Conservation (phyloP, 257 asterid species). For the Striga asiatica region DNA sequence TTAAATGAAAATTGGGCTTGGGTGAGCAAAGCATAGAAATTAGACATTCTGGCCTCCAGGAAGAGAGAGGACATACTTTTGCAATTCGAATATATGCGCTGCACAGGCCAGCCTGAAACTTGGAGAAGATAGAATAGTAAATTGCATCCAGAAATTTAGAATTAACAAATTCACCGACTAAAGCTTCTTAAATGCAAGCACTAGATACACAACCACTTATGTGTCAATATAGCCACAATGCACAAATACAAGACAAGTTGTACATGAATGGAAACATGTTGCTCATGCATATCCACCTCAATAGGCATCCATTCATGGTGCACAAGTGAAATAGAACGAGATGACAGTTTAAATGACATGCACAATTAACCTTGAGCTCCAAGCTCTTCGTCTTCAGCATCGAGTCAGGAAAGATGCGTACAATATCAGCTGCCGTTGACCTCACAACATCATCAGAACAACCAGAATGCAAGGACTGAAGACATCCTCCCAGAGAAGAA, state of each 20-base stretch:
- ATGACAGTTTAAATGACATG: constrained; percentile 3
- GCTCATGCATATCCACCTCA: not conserved
- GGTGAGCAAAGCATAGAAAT: constrained; percentile 56
- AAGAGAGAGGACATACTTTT: constrained; percentile 56
- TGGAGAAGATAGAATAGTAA: constrained; percentile 12
- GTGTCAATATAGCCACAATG: not conserved
- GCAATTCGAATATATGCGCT: constrained; percentile 68
- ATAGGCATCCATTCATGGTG: not conserved
- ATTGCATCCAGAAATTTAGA: constrained; percentile 10
- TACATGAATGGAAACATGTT: not conserved
- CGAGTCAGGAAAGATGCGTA: constrained; percentile 46
- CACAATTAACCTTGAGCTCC: constrained; percentile 65
- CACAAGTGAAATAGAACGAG: constrained; percentile 8
- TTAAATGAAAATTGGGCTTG: constrained; percentile 33
- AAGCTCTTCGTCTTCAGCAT: constrained; percentile 61
- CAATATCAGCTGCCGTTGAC: constrained; percentile 62
- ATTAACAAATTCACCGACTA: constrained; percentile 9
- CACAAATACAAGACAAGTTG: constrained; percentile 1
- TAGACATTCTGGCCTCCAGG: constrained; percentile 87
- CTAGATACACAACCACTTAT: constrained; percentile 2
- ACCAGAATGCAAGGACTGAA: constrained; percentile 56
- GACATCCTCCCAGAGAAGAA: constrained; percentile 73
- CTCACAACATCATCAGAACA: constrained; percentile 67
- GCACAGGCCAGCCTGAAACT: constrained; percentile 70
- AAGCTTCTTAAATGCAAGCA: not conserved